Conservation (phyloP, 2,329 filamentous ascomycete genomes). For the Ophiostoma perfectum region DNA sequence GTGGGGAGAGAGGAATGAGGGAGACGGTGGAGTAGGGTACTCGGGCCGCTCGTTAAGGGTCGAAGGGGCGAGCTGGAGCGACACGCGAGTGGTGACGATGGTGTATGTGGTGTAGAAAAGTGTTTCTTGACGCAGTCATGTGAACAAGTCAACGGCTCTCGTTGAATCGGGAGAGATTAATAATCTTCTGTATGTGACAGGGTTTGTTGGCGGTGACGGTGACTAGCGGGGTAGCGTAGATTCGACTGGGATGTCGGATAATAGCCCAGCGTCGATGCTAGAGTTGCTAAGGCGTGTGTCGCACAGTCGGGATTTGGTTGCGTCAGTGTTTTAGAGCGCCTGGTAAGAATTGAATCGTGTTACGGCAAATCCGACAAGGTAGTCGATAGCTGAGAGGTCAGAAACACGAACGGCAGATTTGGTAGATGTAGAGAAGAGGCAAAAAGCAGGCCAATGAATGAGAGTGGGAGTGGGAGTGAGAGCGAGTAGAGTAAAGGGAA, state of each 20-base stretch:
- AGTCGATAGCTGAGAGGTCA: not conserved
- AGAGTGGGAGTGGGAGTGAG: not conserved
- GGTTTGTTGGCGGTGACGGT: constrained; percentile 9
- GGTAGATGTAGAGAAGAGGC: not conserved
- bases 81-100: not conserved
- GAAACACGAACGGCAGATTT: not conserved
- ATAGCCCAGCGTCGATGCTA: not conserved
- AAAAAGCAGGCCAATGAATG: not conserved
- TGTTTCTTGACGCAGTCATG: not conserved
- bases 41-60: not conserved
- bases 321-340: not conserved
- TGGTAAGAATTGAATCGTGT: not conserved
- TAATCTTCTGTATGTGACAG: not conserved
- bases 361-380: not conserved
- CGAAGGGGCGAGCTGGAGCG: not conserved
- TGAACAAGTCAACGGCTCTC: not conserved
- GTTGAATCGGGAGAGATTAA: not conserved
- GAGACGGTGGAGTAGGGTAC: constrained; percentile 2
- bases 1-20: not conserved
- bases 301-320: not conserved
- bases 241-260: not conserved
- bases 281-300: not conserved
- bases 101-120: not conserved
- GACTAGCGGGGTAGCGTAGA: constrained; percentile 12
- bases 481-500: no score